These are phyloP conservation scores for Aspergillus oerlinghausenensis DNA, from an alignment of 2,329 filamentous ascomycete species.

Conservation along the genomic window DNA sequence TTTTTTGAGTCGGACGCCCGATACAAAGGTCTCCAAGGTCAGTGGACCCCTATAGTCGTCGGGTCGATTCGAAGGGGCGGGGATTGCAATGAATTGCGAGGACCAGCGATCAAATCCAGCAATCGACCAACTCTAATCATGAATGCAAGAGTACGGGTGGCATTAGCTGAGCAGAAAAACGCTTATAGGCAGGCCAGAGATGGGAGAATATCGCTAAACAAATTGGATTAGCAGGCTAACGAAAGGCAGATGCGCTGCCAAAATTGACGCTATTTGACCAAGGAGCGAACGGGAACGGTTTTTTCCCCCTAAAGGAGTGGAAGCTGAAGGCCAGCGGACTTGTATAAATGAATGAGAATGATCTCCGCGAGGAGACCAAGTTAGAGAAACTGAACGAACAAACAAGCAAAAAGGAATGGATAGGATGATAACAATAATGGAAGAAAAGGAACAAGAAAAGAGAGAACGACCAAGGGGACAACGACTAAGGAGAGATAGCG, in stretches of 20 bases:
- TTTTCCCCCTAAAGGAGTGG: conserved; percentile 23
- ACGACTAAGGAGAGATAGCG: conserved; percentile 9
- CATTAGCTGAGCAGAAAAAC: neutral
- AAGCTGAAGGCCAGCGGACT: conserved; percentile 19
- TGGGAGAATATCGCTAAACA: neutral
- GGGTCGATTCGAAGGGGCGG: neutral
- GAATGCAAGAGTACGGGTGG: neutral
- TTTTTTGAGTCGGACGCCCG: neutral
- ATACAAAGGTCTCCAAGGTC: neutral
- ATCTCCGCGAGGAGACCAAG: neutral
- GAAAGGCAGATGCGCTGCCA: neutral
- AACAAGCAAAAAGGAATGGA: conserved; percentile 4
- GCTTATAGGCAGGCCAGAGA: neutral
- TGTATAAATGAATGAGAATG: conserved; percentile 12
- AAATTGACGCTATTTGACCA: conserved; percentile 8
- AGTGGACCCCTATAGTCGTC: neutral
- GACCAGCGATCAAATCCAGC: neutral
- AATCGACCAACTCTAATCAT: neutral
- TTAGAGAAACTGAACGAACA: neutral
- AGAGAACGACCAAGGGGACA: conserved; percentile 9
- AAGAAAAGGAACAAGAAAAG: conserved; percentile 7
- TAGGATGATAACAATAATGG: conserved; percentile 10
- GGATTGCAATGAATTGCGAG: neutral
- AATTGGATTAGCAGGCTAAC: neutral
- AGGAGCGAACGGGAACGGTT: conserved; percentile 24